These are phyloP conservation scores for Fusarium paranaense DNA, from an alignment of 2,329 filamentous ascomycete species.

Conservation along the genomic window DNA sequence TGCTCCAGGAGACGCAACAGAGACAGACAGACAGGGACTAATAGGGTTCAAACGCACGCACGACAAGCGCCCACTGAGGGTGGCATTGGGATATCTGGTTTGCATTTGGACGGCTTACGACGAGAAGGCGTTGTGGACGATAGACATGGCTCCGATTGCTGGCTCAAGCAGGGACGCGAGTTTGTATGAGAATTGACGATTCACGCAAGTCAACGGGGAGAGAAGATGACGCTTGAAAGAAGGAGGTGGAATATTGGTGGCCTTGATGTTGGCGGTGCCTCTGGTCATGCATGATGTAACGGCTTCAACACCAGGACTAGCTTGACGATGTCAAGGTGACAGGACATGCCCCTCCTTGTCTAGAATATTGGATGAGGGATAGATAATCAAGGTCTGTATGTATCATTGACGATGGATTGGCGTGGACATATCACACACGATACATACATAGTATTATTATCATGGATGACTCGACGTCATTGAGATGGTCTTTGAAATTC, in stretches of 20 bases:
- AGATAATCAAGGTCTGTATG: neutral
- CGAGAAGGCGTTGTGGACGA: slow-evolving; percentile 43
- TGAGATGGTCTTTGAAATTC: neutral
- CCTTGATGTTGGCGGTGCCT: neutral
- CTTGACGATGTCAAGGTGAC: neutral
- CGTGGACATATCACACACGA: neutral
- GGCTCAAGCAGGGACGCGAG: slow-evolving; percentile 15
- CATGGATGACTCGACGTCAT: neutral
- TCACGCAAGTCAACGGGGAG: neutral
- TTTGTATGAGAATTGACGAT: slow-evolving; percentile 32
- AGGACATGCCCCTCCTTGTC: neutral
- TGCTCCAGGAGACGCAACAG: slow-evolving; percentile 1
- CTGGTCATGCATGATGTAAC: neutral
- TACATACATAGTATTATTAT: neutral
- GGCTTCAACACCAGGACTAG: neutral
- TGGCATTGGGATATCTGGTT: slow-evolving; percentile 34
- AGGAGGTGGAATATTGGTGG: neutral
- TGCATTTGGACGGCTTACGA: slow-evolving; percentile 37
- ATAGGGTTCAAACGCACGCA: slow-evolving; percentile 20
- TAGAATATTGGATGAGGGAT: neutral
- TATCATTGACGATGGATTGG: neutral
- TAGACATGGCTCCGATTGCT: slow-evolving; percentile 38
- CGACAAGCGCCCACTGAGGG: slow-evolving; percentile 17
- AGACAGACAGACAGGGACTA: slow-evolving; percentile 10
- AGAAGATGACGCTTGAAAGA: neutral